A percentile compares a stretch with the other conserved stretches of the same genome.
Conservation (phyloP, 2,329 filamentous ascomycete species). For the Fusarium liriodendri region DNA sequence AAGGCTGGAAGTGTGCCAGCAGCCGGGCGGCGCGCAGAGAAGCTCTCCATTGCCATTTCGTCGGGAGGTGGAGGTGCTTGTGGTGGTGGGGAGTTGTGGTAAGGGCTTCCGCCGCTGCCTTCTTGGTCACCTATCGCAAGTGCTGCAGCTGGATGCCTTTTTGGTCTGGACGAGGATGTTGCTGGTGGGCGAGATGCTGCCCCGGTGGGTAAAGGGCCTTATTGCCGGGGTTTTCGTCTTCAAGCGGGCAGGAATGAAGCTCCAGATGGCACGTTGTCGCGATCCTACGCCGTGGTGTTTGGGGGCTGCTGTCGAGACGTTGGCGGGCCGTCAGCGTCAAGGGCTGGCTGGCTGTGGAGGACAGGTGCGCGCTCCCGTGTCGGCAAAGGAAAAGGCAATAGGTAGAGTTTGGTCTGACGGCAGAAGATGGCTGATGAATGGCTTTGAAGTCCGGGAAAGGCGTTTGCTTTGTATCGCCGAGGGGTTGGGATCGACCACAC, state of each 20-base stretch:
- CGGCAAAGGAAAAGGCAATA: neutral
- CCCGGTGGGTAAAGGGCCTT: neutral
- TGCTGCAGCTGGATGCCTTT: neutral
- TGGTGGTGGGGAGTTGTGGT: neutral
- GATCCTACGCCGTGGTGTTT: neutral
- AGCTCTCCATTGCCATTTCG: slow-evolving; percentile 47
- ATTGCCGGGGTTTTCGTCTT: neutral
- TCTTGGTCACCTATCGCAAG: neutral
- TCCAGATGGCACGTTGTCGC: neutral
- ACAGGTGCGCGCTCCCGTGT: neutral
- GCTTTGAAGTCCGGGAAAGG: neutral
- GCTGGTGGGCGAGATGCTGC: neutral
- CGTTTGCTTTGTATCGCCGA: neutral
- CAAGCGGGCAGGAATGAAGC: neutral
- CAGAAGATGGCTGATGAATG: neutral
- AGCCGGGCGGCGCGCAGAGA: slow-evolving; percentile 49
- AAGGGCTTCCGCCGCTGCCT: neutral
- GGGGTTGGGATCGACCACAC: neutral
- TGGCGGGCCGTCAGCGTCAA: neutral
- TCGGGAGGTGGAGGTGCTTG: slow-evolving; percentile 2
- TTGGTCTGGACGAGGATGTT: neutral
- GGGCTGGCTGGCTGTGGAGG: neutral
- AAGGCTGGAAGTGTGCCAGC: slow-evolving; percentile 50
- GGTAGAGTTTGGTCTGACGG: neutral
- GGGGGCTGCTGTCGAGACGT: neutral